These are phyloP conservation scores for Zasmidium cellare DNA, from an alignment of 2,329 filamentous ascomycete species.

Conservation along the genomic window DNA sequence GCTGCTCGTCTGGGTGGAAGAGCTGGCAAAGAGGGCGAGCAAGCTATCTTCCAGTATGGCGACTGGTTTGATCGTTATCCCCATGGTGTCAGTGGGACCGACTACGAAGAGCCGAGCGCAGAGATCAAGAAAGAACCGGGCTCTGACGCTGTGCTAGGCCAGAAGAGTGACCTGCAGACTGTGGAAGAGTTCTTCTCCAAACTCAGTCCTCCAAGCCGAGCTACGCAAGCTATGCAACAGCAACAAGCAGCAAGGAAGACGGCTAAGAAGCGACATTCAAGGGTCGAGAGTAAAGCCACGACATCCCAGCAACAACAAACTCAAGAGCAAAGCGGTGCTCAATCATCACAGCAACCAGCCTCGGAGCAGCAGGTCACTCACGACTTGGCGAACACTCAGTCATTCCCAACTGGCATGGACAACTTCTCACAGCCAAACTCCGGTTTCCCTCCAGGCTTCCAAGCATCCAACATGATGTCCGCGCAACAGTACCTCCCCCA, in stretches of 20 bases:
- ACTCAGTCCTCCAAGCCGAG: conserved; percentile 60
- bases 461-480: conserved; percentile 31
- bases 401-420: conserved; percentile 16
- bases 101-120: conserved; percentile 72
- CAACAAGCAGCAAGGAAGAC: conserved; percentile 32
- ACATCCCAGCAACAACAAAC: conserved; percentile 9
- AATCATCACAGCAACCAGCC: conserved; percentile 14
- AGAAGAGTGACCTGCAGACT: conserved; percentile 86
- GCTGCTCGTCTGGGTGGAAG: conserved; percentile 66
- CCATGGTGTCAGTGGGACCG: conserved; percentile 80
- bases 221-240: conserved; percentile 29
- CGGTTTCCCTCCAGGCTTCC: conserved; percentile 39
- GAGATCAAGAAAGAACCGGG: conserved; percentile 72
- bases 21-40: conserved; percentile 45
- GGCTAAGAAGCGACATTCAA: conserved; percentile 34
- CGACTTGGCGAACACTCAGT: conserved; percentile 19
- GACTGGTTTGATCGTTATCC: conserved; percentile 98
- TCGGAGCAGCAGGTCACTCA: conserved; percentile 21
- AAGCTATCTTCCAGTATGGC: conserved; percentile 85
- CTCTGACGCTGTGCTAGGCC: conserved; percentile 84
- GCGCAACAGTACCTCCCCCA: conserved; percentile 59
- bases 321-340: conserved; percentile 13
- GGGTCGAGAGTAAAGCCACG: conserved; percentile 24
- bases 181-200: conserved; percentile 93
- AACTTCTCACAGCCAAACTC: conserved; percentile 47